phyloP scores from a whole-genome alignment of 345 rosid genomes.

The Cardamine occulta region DNA sequence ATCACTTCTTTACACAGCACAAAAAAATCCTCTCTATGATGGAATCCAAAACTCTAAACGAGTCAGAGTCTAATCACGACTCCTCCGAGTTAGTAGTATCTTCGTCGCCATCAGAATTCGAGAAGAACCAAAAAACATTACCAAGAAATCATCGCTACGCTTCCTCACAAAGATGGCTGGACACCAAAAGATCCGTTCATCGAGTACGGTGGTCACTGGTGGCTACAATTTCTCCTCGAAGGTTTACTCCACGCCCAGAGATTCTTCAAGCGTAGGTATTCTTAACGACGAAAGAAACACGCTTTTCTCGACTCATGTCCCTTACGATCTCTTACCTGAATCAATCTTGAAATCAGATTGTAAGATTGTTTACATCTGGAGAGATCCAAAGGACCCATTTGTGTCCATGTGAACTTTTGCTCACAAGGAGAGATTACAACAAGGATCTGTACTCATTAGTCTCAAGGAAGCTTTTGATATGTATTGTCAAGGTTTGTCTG shows the following conservation, averaged over 20 bases:
- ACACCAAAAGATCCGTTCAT: conserved; percentile 32
- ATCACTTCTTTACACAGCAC: neutral
- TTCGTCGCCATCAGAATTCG: conserved; percentile 33
- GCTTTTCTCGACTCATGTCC: conserved; percentile 45
- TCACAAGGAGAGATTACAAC: conserved; percentile 38
- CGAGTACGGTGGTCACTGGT: conserved; percentile 43
- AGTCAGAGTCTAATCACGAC: neutral
- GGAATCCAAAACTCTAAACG: conserved; percentile 32
- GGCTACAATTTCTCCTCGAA: conserved; percentile 41
- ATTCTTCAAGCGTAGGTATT: conserved; percentile 42
- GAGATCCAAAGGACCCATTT: conserved; percentile 46
- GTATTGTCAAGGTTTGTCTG: conserved; percentile 39
- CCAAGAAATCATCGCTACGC: conserved; percentile 39
- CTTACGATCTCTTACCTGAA: conserved; percentile 39
- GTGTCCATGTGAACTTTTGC: conserved; percentile 44
- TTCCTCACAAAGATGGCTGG: conserved; percentile 40
- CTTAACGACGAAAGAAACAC: conserved; percentile 39
- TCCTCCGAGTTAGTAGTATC: neutral
- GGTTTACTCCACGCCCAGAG: conserved; percentile 39
- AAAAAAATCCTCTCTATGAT: neutral
- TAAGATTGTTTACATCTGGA: conserved; percentile 46
- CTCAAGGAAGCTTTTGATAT: conserved; percentile 42
- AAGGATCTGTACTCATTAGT: conserved; percentile 14
- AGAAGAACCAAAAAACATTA: conserved; percentile 38
- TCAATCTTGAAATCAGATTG: conserved; percentile 19